Percentiles rank a stretch among this genome's conserved stretches.
phyloP scores from a whole-genome alignment of 345 rosid species.

The Populus euphratica region DNA sequence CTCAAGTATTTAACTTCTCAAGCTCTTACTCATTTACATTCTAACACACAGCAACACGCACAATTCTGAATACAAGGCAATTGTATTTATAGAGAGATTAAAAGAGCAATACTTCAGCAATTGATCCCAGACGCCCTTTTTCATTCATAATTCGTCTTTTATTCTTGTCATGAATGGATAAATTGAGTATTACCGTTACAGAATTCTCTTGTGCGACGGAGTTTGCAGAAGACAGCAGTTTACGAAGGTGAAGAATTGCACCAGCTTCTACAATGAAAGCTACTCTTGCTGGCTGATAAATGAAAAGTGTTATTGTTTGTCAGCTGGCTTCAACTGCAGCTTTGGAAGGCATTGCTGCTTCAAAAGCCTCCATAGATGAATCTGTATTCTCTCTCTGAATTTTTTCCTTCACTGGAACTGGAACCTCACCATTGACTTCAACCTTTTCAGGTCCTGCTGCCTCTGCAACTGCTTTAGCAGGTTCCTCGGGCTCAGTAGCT shows the following conservation, averaged over 20 bases:
- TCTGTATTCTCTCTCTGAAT: conserved; percentile 44
- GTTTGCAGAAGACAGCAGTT: too few relatives aligned
- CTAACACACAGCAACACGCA: too few relatives aligned
- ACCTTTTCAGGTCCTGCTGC: conserved; percentile 47
- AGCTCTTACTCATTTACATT: too few relatives aligned
- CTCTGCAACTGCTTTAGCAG: conserved; percentile 45
- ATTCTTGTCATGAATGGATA: conserved; percentile 77
- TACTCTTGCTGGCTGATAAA: conserved; percentile 50
- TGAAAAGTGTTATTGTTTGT: conserved; percentile 66
- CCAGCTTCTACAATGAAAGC: conserved; percentile 89
- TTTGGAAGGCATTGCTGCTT: conserved; percentile 55
- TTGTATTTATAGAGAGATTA: too few relatives aligned
- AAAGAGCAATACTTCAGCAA: conserved; percentile 49
- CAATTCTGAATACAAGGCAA: too few relatives aligned
- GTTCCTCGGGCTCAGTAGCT: conserved; percentile 42
- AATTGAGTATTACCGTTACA: too few relatives aligned
- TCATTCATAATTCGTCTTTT: conserved; percentile 82
- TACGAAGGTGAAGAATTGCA: conserved; percentile 23
- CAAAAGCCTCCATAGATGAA: conserved; percentile 49
- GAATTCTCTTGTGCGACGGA: too few relatives aligned
- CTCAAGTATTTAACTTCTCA: too few relatives aligned
- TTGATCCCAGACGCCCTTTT: conserved; percentile 62
- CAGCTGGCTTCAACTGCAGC: conserved; percentile 77
- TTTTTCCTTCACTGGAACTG: conserved; percentile 40
- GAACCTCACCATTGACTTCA: conserved; percentile 34